Percentiles rank a stretch among this genome's conserved stretches.
Evolutionary conservation across 768 basidiomycete genomes (phyloP).

Genomic region (Panus rudis): DNA sequence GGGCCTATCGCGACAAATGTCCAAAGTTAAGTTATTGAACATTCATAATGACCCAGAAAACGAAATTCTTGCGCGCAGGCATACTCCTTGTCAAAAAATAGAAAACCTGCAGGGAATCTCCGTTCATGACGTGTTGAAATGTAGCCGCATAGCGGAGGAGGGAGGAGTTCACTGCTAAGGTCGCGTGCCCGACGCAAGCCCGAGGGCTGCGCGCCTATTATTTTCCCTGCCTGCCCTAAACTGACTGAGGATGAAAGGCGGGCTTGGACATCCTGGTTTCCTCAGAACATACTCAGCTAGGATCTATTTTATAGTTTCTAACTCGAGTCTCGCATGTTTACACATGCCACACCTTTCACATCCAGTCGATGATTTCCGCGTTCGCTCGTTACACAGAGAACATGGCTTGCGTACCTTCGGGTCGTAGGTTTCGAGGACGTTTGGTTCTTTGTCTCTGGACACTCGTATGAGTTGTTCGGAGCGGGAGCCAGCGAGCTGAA

Average conservation of each 20-base stretch:
- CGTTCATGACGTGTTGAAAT: too few relatives aligned
- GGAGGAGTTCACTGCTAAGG: too few relatives aligned
- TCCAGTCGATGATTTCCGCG: slow-evolving; percentile 64
- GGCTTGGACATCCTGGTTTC: slow-evolving; percentile 21
- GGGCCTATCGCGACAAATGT: too few relatives aligned
- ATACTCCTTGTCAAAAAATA: too few relatives aligned
- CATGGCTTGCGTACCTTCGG: slow-evolving; percentile 29
- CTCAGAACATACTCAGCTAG: slow-evolving; percentile 74
- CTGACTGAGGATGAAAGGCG: slow-evolving; percentile 9
- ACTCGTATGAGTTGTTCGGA: slow-evolving; percentile 19
- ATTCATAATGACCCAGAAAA: too few relatives aligned
- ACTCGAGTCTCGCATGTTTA: slow-evolving; percentile 77
- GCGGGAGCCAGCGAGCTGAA: slow-evolving; percentile 30
- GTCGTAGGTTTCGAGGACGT: slow-evolving; percentile 55
- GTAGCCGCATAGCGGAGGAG: too few relatives aligned
- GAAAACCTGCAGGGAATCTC: too few relatives aligned
- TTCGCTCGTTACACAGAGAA: slow-evolving; percentile 66
- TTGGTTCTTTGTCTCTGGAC: slow-evolving; percentile 26
- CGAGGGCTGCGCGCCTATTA: too few relatives aligned
- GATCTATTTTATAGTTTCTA: slow-evolving; percentile 77
- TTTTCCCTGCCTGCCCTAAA: slow-evolving; percentile 21
- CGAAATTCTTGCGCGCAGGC: too few relatives aligned
- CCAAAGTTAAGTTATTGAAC: too few relatives aligned
- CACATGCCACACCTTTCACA: slow-evolving; percentile 66
- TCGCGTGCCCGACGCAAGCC: too few relatives aligned